A percentile compares a stretch with the other conserved stretches of the same genome.
phyloP scores from a whole-genome alignment of 2,329 filamentous ascomycete species.

The Epichloe sylvatica region DNA sequence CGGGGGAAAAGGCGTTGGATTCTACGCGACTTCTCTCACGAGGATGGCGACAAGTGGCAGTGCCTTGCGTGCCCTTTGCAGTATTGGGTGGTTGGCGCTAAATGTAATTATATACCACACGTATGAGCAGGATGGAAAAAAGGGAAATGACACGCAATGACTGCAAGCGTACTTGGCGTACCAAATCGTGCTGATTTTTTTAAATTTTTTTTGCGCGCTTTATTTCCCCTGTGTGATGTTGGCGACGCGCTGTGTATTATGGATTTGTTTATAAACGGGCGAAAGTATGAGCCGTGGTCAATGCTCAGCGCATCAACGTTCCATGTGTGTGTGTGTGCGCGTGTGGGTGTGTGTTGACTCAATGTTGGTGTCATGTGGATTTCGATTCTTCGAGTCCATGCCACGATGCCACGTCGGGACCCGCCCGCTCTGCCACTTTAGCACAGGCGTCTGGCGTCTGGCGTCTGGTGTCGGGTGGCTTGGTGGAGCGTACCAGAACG shows the following conservation, averaged over 20 bases:
- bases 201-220: neutral
- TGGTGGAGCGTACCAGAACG: no score
- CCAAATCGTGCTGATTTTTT: neutral
- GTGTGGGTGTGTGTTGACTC: no score
- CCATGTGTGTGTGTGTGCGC: no score
- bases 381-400: no score
- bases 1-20: neutral
- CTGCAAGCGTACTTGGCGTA: neutral
- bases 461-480: no score
- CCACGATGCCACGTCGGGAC: no score
- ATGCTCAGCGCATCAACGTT: no score
- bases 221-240: neutral
- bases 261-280: neutral
- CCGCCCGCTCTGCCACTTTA: no score
- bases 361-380: no score
- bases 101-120: conserved; percentile 9
- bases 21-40: neutral
- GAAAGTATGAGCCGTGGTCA: neutral
- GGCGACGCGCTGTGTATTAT: neutral
- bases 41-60: neutral
- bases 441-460: no score
- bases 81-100: conserved; percentile 1
- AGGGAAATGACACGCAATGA: conserved; percentile 5
- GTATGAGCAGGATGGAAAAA: neutral
- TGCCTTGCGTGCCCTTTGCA: neutral